Base-by-base conservation (phyloP, 2,329 filamentous ascomycete species). In the Pyricularia grisea region DNA sequence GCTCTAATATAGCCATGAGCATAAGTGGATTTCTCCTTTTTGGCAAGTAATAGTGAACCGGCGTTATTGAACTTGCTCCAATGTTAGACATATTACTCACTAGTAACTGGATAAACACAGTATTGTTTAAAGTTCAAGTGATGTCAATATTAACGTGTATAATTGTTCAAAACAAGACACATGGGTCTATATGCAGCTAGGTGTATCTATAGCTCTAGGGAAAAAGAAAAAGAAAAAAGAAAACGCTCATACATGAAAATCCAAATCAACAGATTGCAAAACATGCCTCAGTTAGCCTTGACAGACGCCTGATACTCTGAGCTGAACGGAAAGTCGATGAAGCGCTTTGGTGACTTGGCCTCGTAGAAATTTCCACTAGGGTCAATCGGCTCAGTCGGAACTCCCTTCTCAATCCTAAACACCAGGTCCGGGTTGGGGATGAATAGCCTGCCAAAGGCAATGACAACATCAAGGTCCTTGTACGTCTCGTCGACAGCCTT, bases 391-490 rank as follows among this genome's bases (percentile, higher is more conserved):
- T 72, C 75, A n/a, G 83, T 69, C 17, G 74, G 71, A 17, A 83
- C 71, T 0, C 76, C 76, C 61, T 80, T 71, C 71, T 77, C 72
- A 14, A 83, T 68, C 36, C 79, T 76, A 73, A 79, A 82, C 1
- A 77, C 74, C 68, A 84, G 70, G 69, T 84, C 82, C 0, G 82
- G 82, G 68, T 80, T 84, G 17, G 81, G 73, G 20, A 80, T 80
- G 68, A 77, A 84, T 9, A 75, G 75, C 28, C 82, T 73, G 2
- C 82, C 81, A 74, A 83, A 80, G 0, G 73, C 78, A 61, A 83
- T 68, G 1, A 77, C 60, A 9, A 77, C 71, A 20, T 77, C 69
- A 71, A 73, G 74, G 58, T 73, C 66, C 69, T 71, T 71, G 10
- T 68, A 67, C 65, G 73, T 73, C 25, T 74, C 70, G 12, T 79